Conservation (phyloP, 2,329 filamentous ascomycete genomes). For the Chaetomiaceae sp. region DNA sequence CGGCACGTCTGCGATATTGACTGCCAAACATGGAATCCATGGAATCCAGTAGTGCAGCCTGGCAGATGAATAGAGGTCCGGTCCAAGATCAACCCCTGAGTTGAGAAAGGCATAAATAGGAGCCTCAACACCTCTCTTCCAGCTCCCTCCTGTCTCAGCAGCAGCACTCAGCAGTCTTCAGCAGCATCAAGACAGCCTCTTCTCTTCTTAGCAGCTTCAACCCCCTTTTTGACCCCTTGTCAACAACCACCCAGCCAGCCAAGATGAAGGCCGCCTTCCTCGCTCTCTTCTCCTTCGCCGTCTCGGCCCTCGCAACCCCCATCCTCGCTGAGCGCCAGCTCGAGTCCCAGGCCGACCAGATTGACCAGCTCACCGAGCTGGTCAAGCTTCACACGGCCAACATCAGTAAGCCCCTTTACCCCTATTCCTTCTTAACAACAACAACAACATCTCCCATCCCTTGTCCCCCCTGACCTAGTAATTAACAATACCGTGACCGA, state of each 20-base stretch:
- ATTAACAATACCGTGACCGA: too few relatives aligned
- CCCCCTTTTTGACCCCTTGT: not conserved
- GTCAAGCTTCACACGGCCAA: slow-evolving; percentile 27
- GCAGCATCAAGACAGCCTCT: not conserved
- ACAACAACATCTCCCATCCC: not conserved
- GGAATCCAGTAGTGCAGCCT: not conserved
- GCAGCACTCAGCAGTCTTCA: not conserved
- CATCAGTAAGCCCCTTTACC: slow-evolving; percentile 26
- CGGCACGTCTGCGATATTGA: not conserved
- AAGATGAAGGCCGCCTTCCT: slow-evolving; percentile 29
- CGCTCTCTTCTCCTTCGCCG: slow-evolving; percentile 25
- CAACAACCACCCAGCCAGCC: slow-evolving; percentile 11
- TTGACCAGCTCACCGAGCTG: slow-evolving; percentile 23
- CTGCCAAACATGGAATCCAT: too few relatives aligned
- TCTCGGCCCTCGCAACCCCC: slow-evolving; percentile 24
- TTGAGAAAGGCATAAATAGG: not conserved
- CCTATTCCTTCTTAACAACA: not conserved
- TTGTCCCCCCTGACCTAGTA: not conserved
- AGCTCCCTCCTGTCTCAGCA: not conserved
- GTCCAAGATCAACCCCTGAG: not conserved
- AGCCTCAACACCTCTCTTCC: not conserved
- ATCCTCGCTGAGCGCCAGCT: slow-evolving; percentile 24
- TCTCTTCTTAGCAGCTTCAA: not conserved
- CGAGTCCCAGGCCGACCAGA: slow-evolving; percentile 21
- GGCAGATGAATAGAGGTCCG: not conserved